Conservation (phyloP, 768 basidiomycete genomes). For the Panaeolus cyanescens region DNA sequence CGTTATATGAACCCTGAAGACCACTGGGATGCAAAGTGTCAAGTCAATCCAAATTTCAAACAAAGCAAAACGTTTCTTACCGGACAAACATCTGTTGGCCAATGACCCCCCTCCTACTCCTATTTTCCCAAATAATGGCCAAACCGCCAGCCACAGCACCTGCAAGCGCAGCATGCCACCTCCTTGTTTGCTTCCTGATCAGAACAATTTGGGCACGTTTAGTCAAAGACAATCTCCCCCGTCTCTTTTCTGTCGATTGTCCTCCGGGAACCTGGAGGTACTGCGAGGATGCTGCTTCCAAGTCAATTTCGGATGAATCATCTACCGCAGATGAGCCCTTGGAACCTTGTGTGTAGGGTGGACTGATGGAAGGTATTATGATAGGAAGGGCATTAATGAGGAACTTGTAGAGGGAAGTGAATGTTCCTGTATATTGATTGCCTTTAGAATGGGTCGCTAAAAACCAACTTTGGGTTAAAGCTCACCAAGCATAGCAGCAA, state of each 20-base stretch:
- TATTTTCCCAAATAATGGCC: slow-evolving; percentile 79
- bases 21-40: slow-evolving; percentile 49
- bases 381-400: slow-evolving; percentile 79
- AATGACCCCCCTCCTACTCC: slow-evolving; percentile 61
- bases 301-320: slow-evolving; percentile 26
- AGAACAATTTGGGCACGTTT: slow-evolving; percentile 65
- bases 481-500: slow-evolving; percentile 85
- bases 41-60: not conserved
- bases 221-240: slow-evolving; percentile 59
- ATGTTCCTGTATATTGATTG: slow-evolving; percentile 51
- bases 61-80: slow-evolving; percentile 38
- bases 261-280: slow-evolving; percentile 17
- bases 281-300: slow-evolving; percentile 17
- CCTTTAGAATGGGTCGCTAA: too few relatives aligned
- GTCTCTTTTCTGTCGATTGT: slow-evolving; percentile 34
- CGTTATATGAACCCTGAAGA: slow-evolving; percentile 87
- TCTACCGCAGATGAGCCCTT: slow-evolving; percentile 27
- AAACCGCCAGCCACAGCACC: slow-evolving; percentile 74
- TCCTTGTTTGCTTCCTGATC: slow-evolving; percentile 63
- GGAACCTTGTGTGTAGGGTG: slow-evolving; percentile 10
- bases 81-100: slow-evolving; percentile 91
- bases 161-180: slow-evolving; percentile 82
- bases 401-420: slow-evolving; percentile 78
- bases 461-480: too few relatives aligned
- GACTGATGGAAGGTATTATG: slow-evolving; percentile 52